Percentiles rank a stretch among this genome's conserved stretches.
Conservation (phyloP, 2,329 filamentous ascomycete species). For the Tolypocladium cylindrosporum region DNA sequence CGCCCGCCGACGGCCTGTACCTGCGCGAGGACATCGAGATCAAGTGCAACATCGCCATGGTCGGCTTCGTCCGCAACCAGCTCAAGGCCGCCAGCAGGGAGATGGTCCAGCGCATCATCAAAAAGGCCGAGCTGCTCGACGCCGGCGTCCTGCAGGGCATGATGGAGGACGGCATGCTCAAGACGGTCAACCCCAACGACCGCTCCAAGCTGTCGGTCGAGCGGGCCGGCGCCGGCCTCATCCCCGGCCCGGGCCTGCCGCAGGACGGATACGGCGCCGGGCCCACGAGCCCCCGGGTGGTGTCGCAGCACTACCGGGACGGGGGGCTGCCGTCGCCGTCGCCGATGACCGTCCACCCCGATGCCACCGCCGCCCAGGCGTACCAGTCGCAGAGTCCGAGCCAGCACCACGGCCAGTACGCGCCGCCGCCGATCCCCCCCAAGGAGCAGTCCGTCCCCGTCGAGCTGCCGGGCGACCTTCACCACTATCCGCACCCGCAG, state of each 20-base stretch:
- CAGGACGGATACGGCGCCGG: background rate
- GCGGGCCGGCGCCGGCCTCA: background rate
- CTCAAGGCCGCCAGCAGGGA: slow-evolving; percentile 56
- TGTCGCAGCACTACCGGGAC: background rate
- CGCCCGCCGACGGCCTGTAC: slow-evolving; percentile 55
- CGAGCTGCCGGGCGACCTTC: slow-evolving; percentile 39
- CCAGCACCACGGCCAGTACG: slow-evolving; percentile 8
- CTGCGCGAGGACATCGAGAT: slow-evolving; percentile 63
- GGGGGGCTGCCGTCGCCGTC: background rate
- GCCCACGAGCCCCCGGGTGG: background rate
- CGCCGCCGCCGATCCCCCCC: slow-evolving; percentile 14
- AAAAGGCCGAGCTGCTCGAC: slow-evolving; percentile 61
- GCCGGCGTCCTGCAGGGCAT: slow-evolving; percentile 56
- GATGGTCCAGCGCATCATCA: slow-evolving; percentile 59
- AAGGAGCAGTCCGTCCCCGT: slow-evolving; percentile 18
- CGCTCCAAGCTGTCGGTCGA: slow-evolving; percentile 22
- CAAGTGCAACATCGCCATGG: slow-evolving; percentile 56
- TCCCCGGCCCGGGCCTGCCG: slow-evolving; percentile 1
- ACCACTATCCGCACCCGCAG: slow-evolving; percentile 27
- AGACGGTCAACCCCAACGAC: slow-evolving; percentile 46
- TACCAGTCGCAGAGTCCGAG: slow-evolving; percentile 8
- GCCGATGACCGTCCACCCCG: background rate
- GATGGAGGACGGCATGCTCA: slow-evolving; percentile 55
- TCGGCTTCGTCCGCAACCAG: slow-evolving; percentile 56
- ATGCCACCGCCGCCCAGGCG: slow-evolving; percentile 1